Evolutionary conservation across 768 basidiomycete species (phyloP).

Genomic region (Dentipellis sp.): DNA sequence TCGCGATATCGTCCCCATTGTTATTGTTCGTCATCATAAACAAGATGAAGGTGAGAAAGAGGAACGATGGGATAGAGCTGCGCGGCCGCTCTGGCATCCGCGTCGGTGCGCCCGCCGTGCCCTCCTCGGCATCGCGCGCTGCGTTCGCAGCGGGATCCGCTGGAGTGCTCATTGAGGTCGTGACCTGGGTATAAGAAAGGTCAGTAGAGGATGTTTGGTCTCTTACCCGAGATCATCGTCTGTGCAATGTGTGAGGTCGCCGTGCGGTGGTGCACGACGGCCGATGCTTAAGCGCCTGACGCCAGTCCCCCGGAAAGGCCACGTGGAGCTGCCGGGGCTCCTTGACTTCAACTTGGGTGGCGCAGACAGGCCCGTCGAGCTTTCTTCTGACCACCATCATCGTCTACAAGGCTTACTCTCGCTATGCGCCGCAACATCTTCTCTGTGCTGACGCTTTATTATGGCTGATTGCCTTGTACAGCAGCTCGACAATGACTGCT

Average conservation of each 20-base stretch:
- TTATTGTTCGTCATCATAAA: slow-evolving; percentile 75
- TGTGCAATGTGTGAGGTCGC: background rate
- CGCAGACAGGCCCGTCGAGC: too few relatives aligned
- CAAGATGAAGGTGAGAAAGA: slow-evolving; percentile 65
- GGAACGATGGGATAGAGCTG: slow-evolving; percentile 60
- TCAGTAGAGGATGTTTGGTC: background rate
- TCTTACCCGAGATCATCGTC: background rate
- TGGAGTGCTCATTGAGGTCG: background rate
- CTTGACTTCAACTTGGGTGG: background rate
- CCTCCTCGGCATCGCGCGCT: background rate
- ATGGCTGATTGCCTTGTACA: too few relatives aligned
- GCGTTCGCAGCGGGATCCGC: background rate
- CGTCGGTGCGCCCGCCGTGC: background rate
- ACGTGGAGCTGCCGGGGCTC: background rate
- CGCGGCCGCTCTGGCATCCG: slow-evolving; percentile 29
- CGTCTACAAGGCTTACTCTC: too few relatives aligned
- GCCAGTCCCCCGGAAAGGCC: background rate
- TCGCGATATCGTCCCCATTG: slow-evolving; percentile 50
- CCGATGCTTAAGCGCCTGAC: background rate
- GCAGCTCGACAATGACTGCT: too few relatives aligned
- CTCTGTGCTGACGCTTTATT: too few relatives aligned
- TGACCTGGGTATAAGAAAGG: background rate
- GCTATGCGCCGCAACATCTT: too few relatives aligned
- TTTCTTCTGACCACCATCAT: too few relatives aligned
- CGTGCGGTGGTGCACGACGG: background rate